Conservation (phyloP, 2,329 filamentous ascomycete genomes). For the Helminthosporium solani region DNA sequence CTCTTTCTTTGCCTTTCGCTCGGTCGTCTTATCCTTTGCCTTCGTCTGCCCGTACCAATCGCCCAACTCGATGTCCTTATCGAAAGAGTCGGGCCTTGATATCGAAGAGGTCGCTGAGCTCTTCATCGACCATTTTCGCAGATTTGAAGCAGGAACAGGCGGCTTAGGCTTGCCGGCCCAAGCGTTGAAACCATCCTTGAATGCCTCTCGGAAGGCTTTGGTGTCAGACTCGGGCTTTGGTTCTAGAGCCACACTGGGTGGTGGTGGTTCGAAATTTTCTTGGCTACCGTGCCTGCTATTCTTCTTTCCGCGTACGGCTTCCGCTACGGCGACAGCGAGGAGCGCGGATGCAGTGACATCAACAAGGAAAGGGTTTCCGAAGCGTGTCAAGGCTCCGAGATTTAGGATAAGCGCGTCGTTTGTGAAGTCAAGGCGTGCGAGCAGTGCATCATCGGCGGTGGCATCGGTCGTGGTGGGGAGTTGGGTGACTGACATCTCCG, state of each 20-base stretch:
- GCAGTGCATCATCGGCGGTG: conserved; percentile 39
- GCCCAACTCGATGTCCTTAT: conserved; percentile 42
- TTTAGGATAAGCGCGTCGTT: conserved; percentile 48
- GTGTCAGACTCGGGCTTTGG: conserved; percentile 28
- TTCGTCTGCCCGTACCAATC: conserved; percentile 40
- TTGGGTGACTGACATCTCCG: conserved; percentile 35
- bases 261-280: conserved; percentile 36
- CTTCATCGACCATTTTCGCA: conserved; percentile 30
- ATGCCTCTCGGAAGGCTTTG: conserved; percentile 31
- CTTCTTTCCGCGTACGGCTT: conserved; percentile 39
- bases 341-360: conserved; percentile 48
- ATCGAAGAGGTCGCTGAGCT: conserved; percentile 17
- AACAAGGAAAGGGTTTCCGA: conserved; percentile 49
- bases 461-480: conserved; percentile 40
- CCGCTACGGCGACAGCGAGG: conserved; percentile 48
- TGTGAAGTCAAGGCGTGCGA: conserved; percentile 48
- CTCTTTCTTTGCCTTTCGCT: conserved; percentile 2
- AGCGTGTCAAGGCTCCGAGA: conserved; percentile 43
- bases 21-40: conserved; percentile 2
- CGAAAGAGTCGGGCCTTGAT: conserved; percentile 20
- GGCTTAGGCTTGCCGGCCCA: conserved; percentile 30
- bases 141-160: conserved; percentile 15
- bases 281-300: conserved; percentile 15
- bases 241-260: conserved; percentile 24
- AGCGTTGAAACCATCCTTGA: conserved; percentile 35